Conservation (phyloP, 1,284 basidiomycete genomes). For the Marasmius oreades region DNA sequence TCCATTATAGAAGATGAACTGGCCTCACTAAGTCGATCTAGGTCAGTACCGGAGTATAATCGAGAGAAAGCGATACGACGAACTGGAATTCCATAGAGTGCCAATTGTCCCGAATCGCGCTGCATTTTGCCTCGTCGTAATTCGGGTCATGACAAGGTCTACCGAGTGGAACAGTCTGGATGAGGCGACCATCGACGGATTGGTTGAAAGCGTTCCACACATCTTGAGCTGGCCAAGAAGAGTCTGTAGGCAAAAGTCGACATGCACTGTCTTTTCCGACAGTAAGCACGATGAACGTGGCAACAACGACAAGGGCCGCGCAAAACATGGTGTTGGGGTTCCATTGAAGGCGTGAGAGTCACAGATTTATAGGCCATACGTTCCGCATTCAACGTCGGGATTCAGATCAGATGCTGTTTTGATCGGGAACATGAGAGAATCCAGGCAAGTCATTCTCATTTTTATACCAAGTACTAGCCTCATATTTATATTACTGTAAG, state of each 20-base stretch:
- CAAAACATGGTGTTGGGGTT: not conserved
- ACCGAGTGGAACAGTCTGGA: slow-evolving; percentile 20
- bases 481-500: no score
- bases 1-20: slow-evolving; percentile 16
- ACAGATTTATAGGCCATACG: no score
- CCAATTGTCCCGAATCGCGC: slow-evolving; percentile 13
- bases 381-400: no score
- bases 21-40: slow-evolving; percentile 7
- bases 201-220: slow-evolving; percentile 21
- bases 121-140: slow-evolving; percentile 11
- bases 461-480: no score
- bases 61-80: not conserved
- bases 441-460: no score
- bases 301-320: not conserved
- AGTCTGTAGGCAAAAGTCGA: slow-evolving; percentile 12
- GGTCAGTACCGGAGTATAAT: no score
- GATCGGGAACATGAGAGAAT: no score
- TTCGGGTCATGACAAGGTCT: slow-evolving; percentile 17
- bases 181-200: slow-evolving; percentile 20
- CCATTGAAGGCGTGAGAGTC: no score
- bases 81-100: slow-evolving; percentile 8
- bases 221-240: slow-evolving; percentile 18
- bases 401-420: no score
- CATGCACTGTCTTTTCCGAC: not conserved
- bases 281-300: not conserved